Evolutionary conservation across 345 rosid genomes (phyloP).

Genomic region (Ceriops decandra): DNA sequence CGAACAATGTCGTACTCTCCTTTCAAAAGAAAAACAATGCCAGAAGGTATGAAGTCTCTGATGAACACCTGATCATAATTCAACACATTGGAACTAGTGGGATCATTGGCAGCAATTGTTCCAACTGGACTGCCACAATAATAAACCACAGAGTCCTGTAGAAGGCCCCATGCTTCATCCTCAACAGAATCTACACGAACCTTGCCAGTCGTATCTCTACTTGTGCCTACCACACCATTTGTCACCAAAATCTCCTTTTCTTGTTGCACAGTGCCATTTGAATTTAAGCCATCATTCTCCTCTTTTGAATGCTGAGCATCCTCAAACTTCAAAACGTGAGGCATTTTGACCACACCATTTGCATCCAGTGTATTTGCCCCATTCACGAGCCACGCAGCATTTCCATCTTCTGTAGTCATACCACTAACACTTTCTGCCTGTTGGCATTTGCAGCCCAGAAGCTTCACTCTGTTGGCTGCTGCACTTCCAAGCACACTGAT

Average conservation of each 20-base stretch:
- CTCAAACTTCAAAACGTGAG: slow-evolving; percentile 32
- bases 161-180: slow-evolving; percentile 88
- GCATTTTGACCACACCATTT: slow-evolving; percentile 30
- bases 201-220: slow-evolving; percentile 24
- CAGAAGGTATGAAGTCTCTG: slow-evolving; percentile 33
- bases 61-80: slow-evolving; percentile 73
- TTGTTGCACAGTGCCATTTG: slow-evolving; percentile 26
- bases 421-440: slow-evolving; percentile 38
- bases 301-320: slow-evolving; percentile 32
- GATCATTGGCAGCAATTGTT: slow-evolving; percentile 91
- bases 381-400: slow-evolving; percentile 35
- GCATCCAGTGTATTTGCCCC: slow-evolving; percentile 35
- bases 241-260: slow-evolving; percentile 15
- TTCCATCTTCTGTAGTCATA: slow-evolving; percentile 32
- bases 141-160: slow-evolving; percentile 64
- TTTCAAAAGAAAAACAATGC: slow-evolving; percentile 30
- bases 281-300: slow-evolving; percentile 27
- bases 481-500: slow-evolving; percentile 13
- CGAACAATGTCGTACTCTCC: slow-evolving; percentile 33
- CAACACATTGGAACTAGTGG: slow-evolving; percentile 49
- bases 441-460: slow-evolving; percentile 50
- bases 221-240: slow-evolving; percentile 17
- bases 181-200: slow-evolving; percentile 42
- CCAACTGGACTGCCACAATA: slow-evolving; percentile 82
- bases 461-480: slow-evolving; percentile 8